These are phyloP conservation scores for Cladosporium cucumerinum DNA, from an alignment of 2,329 filamentous ascomycete species.

Conservation along the genomic window DNA sequence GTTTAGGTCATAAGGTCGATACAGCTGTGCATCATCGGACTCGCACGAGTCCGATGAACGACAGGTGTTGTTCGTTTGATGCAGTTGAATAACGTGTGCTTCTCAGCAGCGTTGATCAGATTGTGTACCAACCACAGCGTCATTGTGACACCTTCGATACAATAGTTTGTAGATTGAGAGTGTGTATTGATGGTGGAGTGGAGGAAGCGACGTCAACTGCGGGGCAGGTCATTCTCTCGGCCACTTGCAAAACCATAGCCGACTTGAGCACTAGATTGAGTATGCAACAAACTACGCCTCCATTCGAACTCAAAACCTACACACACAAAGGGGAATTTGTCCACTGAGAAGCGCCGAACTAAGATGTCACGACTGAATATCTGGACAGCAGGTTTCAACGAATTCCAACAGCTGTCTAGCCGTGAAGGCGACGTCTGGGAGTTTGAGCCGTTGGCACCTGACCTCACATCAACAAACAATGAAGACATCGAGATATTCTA, in stretches of 20 bases:
- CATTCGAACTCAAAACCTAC: background rate
- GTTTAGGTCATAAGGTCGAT: background rate
- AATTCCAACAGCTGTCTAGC: conserved; percentile 26
- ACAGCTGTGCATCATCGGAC: background rate
- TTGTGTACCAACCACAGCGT: background rate
- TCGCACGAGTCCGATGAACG: background rate
- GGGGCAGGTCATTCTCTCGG: background rate
- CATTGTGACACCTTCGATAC: background rate
- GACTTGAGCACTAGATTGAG: background rate
- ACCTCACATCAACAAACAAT: background rate
- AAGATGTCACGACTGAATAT: background rate
- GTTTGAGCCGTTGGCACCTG: conserved; percentile 13
- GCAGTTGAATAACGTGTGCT: background rate
- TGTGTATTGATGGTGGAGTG: background rate
- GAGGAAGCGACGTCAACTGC: background rate
- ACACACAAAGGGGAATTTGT: background rate
- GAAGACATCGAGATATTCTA: conserved; percentile 25
- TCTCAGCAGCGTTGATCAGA: background rate
- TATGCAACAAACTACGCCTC: background rate
- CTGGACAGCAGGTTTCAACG: conserved; percentile 32
- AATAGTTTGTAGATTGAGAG: background rate
- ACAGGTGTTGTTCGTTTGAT: background rate
- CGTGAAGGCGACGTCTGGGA: conserved; percentile 20
- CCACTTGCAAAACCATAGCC: background rate
- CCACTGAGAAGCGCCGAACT: background rate